phyloP scores from a whole-genome alignment of 306 rosid genomes.

The Sindora glabra region DNA sequence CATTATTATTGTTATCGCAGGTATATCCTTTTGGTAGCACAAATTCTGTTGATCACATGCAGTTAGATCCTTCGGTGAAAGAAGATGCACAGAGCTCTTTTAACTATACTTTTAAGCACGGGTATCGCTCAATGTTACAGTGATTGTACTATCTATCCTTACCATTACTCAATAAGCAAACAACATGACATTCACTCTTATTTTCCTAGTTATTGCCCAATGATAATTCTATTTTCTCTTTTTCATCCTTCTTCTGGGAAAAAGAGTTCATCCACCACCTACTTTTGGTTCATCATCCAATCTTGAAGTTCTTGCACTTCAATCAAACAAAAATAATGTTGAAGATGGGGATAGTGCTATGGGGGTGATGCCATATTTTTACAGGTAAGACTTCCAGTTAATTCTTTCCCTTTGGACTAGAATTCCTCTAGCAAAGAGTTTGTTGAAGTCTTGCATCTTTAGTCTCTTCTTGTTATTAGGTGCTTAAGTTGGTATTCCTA shows the following conservation, averaged over 20 bases:
- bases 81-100: constrained; percentile 61
- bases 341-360: constrained; percentile 66
- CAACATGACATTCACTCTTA: background rate
- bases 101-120: constrained; percentile 25
- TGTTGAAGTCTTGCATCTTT: background rate
- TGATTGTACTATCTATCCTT: constrained; percentile 5
- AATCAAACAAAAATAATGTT: constrained; percentile 33
- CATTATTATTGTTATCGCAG: constrained; percentile 20
- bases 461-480: background rate
- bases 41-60: constrained; percentile 24
- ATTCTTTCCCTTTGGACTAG: constrained; percentile 6
- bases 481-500: background rate
- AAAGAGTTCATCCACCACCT: constrained; percentile 80
- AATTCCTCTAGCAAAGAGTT: background rate
- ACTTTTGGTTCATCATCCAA: constrained; percentile 92
- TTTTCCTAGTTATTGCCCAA: background rate
- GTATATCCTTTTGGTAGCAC: constrained; percentile 34
- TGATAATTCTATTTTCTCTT: background rate
- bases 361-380: constrained; percentile 35
- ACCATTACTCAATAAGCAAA: background rate
- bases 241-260: constrained; percentile 14
- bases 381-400: constrained; percentile 36
- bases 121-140: constrained; percentile 39
- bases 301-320: constrained; percentile 65
- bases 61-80: constrained; percentile 44